Evolutionary conservation across 2,329 filamentous ascomycete species (phyloP).

Genomic region (Penicillium frequentans): DNA sequence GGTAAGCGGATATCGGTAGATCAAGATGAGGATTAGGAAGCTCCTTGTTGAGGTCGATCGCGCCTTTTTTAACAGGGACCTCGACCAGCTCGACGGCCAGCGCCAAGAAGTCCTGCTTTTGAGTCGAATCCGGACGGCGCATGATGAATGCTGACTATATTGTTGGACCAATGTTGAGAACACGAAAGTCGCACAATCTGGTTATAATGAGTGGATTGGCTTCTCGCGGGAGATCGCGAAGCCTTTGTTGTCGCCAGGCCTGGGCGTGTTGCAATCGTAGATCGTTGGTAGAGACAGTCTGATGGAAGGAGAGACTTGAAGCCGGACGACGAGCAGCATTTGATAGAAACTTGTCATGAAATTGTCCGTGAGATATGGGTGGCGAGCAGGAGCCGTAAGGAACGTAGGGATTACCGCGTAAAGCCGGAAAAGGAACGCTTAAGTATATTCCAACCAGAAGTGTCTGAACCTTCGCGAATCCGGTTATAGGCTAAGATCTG

Average conservation of each 20-base stretch:
- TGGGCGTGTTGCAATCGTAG: not conserved
- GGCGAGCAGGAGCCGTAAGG: not conserved
- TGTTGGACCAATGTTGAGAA: not conserved
- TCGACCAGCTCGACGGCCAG: slow-evolving; percentile 1
- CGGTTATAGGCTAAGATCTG: not conserved
- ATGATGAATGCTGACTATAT: not conserved
- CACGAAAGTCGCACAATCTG: not conserved
- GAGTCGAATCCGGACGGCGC: not conserved
- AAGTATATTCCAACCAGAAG: not conserved
- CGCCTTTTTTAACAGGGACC: not conserved
- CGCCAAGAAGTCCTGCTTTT: not conserved
- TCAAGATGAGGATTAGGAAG: not conserved
- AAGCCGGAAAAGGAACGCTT: not conserved
- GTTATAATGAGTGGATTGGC: not conserved
- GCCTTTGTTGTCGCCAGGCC: not conserved
- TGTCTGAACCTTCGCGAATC: not conserved
- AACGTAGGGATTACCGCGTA: not conserved
- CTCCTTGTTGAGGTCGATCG: not conserved
- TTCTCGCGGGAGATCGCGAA: not conserved
- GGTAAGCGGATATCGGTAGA: not conserved
- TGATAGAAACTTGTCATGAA: not conserved
- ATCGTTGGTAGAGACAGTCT: not conserved
- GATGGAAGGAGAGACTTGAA: not conserved
- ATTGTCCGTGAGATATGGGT: not conserved
- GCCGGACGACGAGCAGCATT: not conserved